Percentiles rank a stretch among this genome's conserved stretches.
Conservation (phyloP, 805 yeast species). For the Tetrapisispora phaffii region DNA sequence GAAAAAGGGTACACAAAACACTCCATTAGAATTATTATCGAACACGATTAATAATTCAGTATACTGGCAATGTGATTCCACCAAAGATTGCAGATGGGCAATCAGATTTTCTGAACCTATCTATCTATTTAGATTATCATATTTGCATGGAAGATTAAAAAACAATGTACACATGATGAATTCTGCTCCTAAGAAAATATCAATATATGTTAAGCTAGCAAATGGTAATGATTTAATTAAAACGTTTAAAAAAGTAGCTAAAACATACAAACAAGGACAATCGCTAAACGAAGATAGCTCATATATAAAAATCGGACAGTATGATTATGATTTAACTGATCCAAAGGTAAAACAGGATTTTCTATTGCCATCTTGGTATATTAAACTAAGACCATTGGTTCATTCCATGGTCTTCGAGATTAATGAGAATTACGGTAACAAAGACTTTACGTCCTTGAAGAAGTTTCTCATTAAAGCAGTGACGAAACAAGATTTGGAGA, state of each 20-base stretch:
- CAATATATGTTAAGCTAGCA: conserved; percentile 20
- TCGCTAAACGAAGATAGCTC: conserved; percentile 12
- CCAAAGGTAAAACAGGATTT: conserved; percentile 24
- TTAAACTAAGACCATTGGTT: conserved; percentile 23
- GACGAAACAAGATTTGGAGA: conserved; percentile 28
- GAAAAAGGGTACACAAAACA: conserved; percentile 18
- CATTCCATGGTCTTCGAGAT: conserved; percentile 27
- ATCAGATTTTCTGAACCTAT: conserved; percentile 33
- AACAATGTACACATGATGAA: conserved; percentile 31
- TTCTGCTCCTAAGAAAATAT: conserved; percentile 31
- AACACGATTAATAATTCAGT: conserved; percentile 16
- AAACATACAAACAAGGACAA: conserved; percentile 11
- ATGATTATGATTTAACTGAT: conserved; percentile 19
- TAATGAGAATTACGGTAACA: conserved; percentile 31
- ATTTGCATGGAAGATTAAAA: conserved; percentile 31
- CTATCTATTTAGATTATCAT: conserved; percentile 29
- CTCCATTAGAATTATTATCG: conserved; percentile 21
- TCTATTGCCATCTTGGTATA: conserved; percentile 25
- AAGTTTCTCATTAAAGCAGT: conserved; percentile 37
- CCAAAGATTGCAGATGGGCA: conserved; percentile 27
- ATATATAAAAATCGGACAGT: conserved; percentile 24
- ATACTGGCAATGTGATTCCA: conserved; percentile 28
- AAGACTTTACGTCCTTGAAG: conserved; percentile 29
- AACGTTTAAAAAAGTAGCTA: conserved; percentile 11
- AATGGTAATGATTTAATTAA: background rate